Evolutionary conservation across 2,329 filamentous ascomycete genomes (phyloP).

Genomic region (Fusarium camptoceras): DNA sequence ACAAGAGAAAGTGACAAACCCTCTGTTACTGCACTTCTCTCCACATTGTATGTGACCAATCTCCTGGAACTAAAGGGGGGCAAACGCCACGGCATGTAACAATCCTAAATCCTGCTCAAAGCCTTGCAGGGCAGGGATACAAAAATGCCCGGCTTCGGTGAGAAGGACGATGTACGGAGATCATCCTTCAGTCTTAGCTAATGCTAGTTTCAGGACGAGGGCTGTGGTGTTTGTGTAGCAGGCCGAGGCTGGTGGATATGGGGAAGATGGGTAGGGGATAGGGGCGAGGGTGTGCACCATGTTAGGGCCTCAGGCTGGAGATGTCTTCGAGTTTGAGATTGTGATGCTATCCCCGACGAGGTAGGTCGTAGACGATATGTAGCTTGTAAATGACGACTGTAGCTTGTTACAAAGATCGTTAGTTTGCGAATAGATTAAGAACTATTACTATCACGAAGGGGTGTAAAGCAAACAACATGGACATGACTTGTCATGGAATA

Average conservation of each 20-base stretch:
- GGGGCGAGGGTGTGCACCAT: slow-evolving; percentile 4
- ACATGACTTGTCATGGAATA: slow-evolving; percentile 8
- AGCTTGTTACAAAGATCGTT: not conserved
- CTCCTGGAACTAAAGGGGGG: slow-evolving; percentile 24
- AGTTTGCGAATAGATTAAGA: not conserved
- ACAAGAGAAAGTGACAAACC: not conserved
- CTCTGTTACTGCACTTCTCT: slow-evolving; percentile 4
- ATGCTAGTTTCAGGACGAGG: slow-evolving; percentile 30
- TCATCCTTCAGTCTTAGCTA: not conserved
- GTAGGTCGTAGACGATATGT: slow-evolving; percentile 15
- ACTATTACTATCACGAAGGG: slow-evolving; percentile 11
- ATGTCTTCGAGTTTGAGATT: slow-evolving; percentile 19
- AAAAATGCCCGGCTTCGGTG: slow-evolving; percentile 6
- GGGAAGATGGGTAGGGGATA: slow-evolving; percentile 1
- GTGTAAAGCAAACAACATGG: slow-evolving; percentile 14
- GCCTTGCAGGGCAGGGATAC: slow-evolving; percentile 22
- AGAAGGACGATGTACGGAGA: slow-evolving; percentile 13
- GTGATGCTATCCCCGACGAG: slow-evolving; percentile 26
- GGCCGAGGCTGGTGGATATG: slow-evolving; percentile 8
- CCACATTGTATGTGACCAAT: slow-evolving; percentile 9
- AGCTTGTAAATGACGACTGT: not conserved
- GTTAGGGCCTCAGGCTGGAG: slow-evolving; percentile 11
- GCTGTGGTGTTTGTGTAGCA: not conserved
- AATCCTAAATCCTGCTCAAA: slow-evolving; percentile 10
- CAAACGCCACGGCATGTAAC: slow-evolving; percentile 29